A percentile compares a stretch with the other conserved stretches of the same genome.
phyloP scores from a whole-genome alignment of 208 protist species.

The Leishmania amazonensis region DNA sequence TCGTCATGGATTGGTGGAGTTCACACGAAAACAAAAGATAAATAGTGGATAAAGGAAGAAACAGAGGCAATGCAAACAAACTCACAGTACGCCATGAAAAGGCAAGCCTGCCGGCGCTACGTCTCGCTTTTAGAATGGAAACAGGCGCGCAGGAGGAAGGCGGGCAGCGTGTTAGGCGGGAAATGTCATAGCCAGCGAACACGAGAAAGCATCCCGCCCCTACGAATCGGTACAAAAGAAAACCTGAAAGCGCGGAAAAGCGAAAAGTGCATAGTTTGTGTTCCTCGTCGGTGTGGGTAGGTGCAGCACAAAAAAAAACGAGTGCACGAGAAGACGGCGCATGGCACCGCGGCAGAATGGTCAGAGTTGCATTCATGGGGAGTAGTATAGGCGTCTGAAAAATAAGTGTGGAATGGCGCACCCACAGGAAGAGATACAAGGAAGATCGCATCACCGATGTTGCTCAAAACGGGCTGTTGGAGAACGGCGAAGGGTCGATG shows the following conservation, averaged over 20 bases:
- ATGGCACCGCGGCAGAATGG: background rate
- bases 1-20: background rate
- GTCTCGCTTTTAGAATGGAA: background rate
- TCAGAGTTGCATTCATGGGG: background rate
- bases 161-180: background rate
- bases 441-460: background rate
- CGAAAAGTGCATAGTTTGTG: too few species aligned
- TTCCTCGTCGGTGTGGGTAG: background rate
- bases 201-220: background rate
- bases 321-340: background rate
- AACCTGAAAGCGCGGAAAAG: background rate
- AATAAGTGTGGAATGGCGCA: background rate
- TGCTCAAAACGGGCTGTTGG: constrained; percentile 19
- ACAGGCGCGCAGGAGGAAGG: background rate
- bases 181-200: background rate
- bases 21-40: too few species aligned
- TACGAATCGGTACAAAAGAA: background rate
- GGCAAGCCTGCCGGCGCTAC: background rate
- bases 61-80: background rate
- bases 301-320: background rate
- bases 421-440: background rate
- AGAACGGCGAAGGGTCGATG: constrained; percentile 33
- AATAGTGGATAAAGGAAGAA: background rate
- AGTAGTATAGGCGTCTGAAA: background rate
- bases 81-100: background rate